Conservation (phyloP, 345 rosid genomes). For the Aquilaria sinensis region DNA sequence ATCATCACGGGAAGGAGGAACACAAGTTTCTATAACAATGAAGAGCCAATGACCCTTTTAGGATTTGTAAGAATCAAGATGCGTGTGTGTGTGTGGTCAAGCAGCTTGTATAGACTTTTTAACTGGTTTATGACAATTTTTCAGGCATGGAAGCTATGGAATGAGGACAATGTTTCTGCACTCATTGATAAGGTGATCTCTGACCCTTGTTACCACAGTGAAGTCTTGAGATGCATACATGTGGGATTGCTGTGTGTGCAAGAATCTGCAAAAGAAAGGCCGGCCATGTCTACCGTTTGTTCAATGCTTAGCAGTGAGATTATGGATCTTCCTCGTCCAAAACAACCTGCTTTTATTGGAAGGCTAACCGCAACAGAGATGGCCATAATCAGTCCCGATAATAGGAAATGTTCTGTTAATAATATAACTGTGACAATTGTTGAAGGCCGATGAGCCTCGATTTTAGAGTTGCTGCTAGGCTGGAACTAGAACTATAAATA, state of each 20-base stretch:
- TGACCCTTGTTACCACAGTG: neutral
- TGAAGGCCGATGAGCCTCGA: constrained; percentile 7
- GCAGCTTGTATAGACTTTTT: neutral
- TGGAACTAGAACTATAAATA: too few relatives aligned
- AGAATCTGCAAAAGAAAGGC: constrained; percentile 15
- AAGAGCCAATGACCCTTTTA: constrained; percentile 17
- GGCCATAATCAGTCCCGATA: neutral
- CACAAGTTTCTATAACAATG: constrained; percentile 25
- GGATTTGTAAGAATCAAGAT: constrained; percentile 25
- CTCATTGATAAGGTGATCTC: constrained; percentile 7
- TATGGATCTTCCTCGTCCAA: constrained; percentile 11
- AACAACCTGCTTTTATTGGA: constrained; percentile 11
- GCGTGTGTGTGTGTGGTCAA: too few relatives aligned
- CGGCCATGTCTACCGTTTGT: constrained; percentile 8
- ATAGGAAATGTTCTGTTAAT: constrained; percentile 5
- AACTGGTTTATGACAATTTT: neutral
- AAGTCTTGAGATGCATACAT: constrained; percentile 16
- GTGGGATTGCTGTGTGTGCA: constrained; percentile 16
- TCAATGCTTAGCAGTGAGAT: constrained; percentile 20
- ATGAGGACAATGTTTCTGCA: constrained; percentile 10
- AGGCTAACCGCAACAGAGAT: neutral
- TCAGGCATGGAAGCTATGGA: constrained; percentile 47
- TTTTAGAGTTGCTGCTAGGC: too few relatives aligned
- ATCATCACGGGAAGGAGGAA: constrained; percentile 36
- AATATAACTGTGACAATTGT: constrained; percentile 12